phyloP scores from a whole-genome alignment of 495 filamentous ascomycete species.

The Penicillium mononematosum region DNA sequence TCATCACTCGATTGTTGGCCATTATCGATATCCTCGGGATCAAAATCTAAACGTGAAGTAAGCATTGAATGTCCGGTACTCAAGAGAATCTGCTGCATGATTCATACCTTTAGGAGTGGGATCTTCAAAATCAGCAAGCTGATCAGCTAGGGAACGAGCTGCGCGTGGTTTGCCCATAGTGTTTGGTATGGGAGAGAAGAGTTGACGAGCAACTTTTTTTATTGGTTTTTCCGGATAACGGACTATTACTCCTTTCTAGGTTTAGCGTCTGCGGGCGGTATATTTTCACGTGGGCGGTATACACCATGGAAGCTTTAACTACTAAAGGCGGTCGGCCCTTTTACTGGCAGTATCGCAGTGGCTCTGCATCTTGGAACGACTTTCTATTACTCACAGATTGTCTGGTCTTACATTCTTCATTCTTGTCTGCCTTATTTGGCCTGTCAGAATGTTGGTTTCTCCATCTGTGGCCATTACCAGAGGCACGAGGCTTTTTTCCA shows the following conservation, averaged over 20 bases:
- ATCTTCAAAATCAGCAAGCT: constrained; percentile 64
- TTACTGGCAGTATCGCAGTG: constrained; percentile 6
- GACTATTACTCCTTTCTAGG: constrained; percentile 19
- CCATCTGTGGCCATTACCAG: constrained; percentile 3
- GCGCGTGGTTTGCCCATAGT: constrained; percentile 30
- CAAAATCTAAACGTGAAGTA: constrained; percentile 64
- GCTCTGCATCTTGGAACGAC: constrained; percentile 1
- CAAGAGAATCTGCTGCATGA: not conserved
- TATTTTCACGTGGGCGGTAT: constrained; percentile 4
- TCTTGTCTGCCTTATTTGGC: not conserved
- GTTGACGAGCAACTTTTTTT: constrained; percentile 25
- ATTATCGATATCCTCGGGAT: constrained; percentile 74
- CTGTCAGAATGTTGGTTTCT: constrained; percentile 8
- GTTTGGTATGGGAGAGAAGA: constrained; percentile 15
- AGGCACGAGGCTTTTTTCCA: constrained; percentile 58
- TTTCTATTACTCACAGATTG: constrained; percentile 2
- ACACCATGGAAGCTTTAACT: not conserved
- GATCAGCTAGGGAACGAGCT: constrained; percentile 55
- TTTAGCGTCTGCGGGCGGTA: constrained; percentile 9
- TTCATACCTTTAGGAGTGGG: constrained; percentile 57
- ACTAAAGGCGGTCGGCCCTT: constrained; percentile 22
- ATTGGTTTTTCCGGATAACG: constrained; percentile 40
- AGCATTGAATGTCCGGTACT: constrained; percentile 9
- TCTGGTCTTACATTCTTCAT: constrained; percentile 3
- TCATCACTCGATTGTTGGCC: constrained; percentile 54